A percentile compares a stretch with the other conserved stretches of the same genome.
phyloP scores from a whole-genome alignment of 305 asterid species.

The Fraxinus paxiana region DNA sequence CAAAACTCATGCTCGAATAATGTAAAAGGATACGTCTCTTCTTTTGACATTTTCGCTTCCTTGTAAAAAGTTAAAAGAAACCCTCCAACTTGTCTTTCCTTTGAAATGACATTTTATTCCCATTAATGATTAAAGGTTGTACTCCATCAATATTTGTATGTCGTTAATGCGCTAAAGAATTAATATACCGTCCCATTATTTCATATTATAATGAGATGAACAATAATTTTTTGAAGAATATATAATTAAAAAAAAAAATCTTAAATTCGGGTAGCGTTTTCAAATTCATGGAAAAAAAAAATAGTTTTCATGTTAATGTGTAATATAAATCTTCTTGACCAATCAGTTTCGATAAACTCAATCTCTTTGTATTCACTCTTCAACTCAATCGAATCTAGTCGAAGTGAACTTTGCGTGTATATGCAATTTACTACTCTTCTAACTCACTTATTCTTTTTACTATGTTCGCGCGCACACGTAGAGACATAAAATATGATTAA shows the following conservation, averaged over 20 bases:
- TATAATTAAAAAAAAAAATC: too few relatives aligned
- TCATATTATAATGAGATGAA: too few relatives aligned
- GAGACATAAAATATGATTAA: background rate
- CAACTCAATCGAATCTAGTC: background rate
- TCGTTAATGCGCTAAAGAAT: background rate
- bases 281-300: background rate
- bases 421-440: background rate
- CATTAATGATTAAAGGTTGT: background rate
- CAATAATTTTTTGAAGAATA: too few relatives aligned
- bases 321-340: background rate
- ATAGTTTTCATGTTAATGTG: background rate
- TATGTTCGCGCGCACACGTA: background rate
- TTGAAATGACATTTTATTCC: background rate
- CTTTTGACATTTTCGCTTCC: background rate
- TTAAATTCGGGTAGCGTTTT: too few relatives aligned
- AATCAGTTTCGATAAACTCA: background rate
- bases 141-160: background rate
- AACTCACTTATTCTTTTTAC: background rate
- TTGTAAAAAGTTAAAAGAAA: background rate
- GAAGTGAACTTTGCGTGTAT: background rate
- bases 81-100: background rate
- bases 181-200: background rate
- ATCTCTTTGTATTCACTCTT: too few relatives aligned
- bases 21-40: background rate
- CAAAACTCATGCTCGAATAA: background rate